Evolutionary conservation across 306 rosid genomes (phyloP), one percentile per base, ranked within the genome.

Genomic region (Mimosa bimucronata): DNA sequence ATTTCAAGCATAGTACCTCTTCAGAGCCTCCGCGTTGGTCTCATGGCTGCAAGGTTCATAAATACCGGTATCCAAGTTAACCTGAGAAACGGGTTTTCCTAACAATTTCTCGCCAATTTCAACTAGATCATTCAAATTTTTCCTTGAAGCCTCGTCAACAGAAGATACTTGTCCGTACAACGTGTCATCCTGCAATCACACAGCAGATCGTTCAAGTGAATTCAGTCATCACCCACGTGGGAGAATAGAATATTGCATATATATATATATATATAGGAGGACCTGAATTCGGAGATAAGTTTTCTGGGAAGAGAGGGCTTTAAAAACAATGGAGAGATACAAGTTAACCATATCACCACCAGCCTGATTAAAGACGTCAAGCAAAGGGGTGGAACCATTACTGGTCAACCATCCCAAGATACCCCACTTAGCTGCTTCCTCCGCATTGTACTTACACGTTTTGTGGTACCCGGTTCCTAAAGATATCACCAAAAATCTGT

Each of bases 21-120:
- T 76, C 23, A 90, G 88, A 44, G 93, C 93, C 45, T 84, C 77
- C 29, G 82, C 88, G 30, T 87, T 89, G 15, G 91, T 89, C 53
- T 78, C 88, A 16, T 69, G 50, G 19, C 42, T 31, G n/a, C 34
- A 25, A 31, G 52, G 28, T 80, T 87, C 88, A 28, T 55, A 87
- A 7, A 10, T 10, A 2, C 91, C 90, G 0, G 83, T 88, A 7
- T 88, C 84, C 65, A 88, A 66, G 76, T 90, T 90, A 14, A 88
- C 86, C 85, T 82, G 84, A 9, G 90, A 64, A 75, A 90, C 91
- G 0, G 85, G 88, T 77, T 88, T 88, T 71, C 86, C 84, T 74
- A 90, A 81, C 30, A 88, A 40, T 0, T 31, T 29, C 31, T 90
- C 90, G 1, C 90, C 94, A 44, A 77, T 76, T 70, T 70, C 68